Base-by-base conservation (phyloP, 1,284 basidiomycete genomes). In the Microbotryum saponariae region DNA sequence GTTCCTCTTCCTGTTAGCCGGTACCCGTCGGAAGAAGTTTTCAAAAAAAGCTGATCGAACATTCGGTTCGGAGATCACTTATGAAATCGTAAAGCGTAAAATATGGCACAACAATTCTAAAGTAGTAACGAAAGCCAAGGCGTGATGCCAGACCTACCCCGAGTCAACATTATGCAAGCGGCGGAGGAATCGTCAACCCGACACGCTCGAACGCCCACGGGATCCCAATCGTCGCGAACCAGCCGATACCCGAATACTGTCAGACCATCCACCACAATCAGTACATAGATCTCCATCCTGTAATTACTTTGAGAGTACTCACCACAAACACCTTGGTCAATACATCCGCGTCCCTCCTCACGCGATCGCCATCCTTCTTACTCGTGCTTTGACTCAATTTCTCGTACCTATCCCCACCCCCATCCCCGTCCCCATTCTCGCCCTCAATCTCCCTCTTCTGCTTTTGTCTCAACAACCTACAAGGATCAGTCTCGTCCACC, bases 401-500 rank as follows among this genome's bases (percentile, higher is more conserved):
- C 10, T 52, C 31, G 25, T 21, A 20, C 49, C 47, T 8, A 20
- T 27, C 12, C 23, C 51, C 47, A 8, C 23, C 46, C 16, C 27
- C 23, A 8, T 18, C 46, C 16, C 27, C 23, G 23, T 31, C 49
- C 42, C 14, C 49, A 3, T 16, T 48, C 16, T 52, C 29, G 10
- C 18, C 37, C 48, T 33, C 1, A 0, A 37, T 25, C 31, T 50
- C 45, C 46, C 27, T 29, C 25, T 44, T 12, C 44, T 31, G 53
- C 51, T 54, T 29, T n/a, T 16, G 33, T 37, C 23, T 42, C 16
- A 25, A 56, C 42, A 33, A 21, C 46, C n/a, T 20, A 31, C n/a
- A 20, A 25, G 31, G 27, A 77, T 65, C 72, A 77, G 76, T 62
- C 77, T 67, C 44, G 12, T 25, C 25, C 23, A n/a, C 16, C 45